These are phyloP conservation scores for Geotrichum aggregatum DNA, from an alignment of 1,139 yeast genomes.

Conservation along the genomic window DNA sequence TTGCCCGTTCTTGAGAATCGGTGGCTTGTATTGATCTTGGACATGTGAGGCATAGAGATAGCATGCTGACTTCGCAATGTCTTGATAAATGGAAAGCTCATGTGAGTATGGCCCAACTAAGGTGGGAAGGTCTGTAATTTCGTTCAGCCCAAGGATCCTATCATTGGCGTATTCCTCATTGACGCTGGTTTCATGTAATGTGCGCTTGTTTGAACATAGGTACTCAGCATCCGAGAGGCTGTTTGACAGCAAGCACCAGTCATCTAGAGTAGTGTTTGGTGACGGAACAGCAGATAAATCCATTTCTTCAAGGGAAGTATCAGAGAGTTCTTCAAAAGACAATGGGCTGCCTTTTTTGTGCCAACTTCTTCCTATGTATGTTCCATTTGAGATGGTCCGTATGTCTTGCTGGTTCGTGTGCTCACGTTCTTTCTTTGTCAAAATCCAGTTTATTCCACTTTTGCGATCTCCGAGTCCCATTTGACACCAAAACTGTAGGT, in stretches of 20 bases:
- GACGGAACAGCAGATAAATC: neutral
- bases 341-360: neutral
- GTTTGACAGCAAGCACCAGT: constrained; percentile 6
- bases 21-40: neutral
- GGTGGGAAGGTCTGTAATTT: constrained; percentile 4
- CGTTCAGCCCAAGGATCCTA: constrained; percentile 8
- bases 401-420: neutral
- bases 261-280: neutral
- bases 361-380: constrained; percentile 8
- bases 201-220: constrained; percentile 1
- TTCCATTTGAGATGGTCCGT: constrained; percentile 10
- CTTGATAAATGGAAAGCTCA: constrained; percentile 11
- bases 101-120: constrained; percentile 7
- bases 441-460: constrained; percentile 16
- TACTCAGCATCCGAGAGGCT: constrained; percentile 14
- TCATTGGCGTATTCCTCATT: constrained; percentile 14
- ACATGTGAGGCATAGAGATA: neutral
- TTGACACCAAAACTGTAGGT: constrained; percentile 57
- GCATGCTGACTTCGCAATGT: constrained; percentile 1
- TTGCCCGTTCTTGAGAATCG: neutral
- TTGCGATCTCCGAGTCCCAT: constrained; percentile 35
- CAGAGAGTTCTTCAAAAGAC: neutral
- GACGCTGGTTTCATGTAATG: constrained; percentile 1
- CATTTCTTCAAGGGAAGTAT: neutral
- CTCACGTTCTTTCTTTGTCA: constrained; percentile 6